Evolutionary conservation across 2,329 filamentous ascomycete genomes (phyloP).

Genomic region (Curvularia sp.): DNA sequence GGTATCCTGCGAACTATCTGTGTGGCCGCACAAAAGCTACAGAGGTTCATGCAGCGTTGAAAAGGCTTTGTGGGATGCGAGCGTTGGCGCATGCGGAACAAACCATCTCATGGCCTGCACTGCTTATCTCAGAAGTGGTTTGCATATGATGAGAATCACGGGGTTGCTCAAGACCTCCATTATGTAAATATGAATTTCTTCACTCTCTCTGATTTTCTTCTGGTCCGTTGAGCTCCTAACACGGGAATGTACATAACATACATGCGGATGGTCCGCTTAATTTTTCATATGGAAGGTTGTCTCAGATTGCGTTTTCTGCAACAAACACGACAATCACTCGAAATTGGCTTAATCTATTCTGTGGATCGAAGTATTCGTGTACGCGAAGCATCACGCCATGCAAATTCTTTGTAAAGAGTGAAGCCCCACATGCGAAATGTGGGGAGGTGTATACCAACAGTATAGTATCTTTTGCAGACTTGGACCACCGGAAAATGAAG

Average conservation of each 20-base stretch:
- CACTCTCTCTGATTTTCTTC: neutral
- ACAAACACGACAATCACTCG: neutral
- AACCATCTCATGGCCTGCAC: neutral
- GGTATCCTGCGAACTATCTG: conserved; percentile 39
- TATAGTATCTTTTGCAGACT: neutral
- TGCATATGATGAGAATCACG: neutral
- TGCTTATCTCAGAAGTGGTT: neutral
- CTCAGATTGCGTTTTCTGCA: neutral
- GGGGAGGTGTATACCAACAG: neutral
- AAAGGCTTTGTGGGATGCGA: neutral
- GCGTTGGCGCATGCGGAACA: no score
- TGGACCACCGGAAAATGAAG: neutral
- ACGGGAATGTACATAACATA: neutral
- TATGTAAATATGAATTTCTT: neutral
- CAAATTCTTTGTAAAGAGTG: neutral
- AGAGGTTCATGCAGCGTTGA: conserved; percentile 20
- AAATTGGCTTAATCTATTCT: neutral
- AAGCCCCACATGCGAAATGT: neutral
- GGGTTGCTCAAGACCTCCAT: neutral
- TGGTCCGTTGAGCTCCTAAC: neutral
- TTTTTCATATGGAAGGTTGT: neutral
- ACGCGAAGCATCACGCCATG: neutral
- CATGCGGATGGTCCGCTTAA: neutral
- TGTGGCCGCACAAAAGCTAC: conserved; percentile 31
- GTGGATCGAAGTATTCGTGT: neutral